Evolutionary conservation across 164 flowering plant genomes (phyloP).

Genomic region (Piper betle): DNA sequence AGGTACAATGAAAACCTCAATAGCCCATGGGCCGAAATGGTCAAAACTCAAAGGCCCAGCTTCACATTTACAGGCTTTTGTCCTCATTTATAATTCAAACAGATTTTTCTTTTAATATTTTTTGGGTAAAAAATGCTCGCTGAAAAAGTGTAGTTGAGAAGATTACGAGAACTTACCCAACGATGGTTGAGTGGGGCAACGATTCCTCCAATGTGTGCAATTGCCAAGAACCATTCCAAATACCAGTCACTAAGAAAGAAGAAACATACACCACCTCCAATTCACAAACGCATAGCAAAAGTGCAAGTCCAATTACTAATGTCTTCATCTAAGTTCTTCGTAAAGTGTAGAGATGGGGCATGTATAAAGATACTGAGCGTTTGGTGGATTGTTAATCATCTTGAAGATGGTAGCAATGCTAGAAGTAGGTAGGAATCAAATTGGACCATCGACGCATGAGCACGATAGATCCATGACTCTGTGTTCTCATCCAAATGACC

Average conservation of each 20-base stretch:
- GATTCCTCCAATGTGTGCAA: constrained; percentile 63
- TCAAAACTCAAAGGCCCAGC: too few species aligned
- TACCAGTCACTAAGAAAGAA: constrained; percentile 40
- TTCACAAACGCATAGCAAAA: too few species aligned
- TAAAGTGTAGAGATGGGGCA: background rate
- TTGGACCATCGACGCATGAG: background rate
- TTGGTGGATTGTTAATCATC: too few species aligned
- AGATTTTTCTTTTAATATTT: too few species aligned
- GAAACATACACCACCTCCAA: background rate
- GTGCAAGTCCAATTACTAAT: background rate
- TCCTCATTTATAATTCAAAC: too few species aligned
- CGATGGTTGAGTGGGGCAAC: constrained; percentile 72
- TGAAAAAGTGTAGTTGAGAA: background rate
- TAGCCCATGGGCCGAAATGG: background rate
- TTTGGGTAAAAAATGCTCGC: too few species aligned
- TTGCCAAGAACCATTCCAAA: constrained; percentile 69
- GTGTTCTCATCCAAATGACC: background rate
- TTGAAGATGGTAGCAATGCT: background rate
- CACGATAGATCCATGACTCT: background rate
- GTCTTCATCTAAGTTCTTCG: background rate
- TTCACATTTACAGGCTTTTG: too few species aligned
- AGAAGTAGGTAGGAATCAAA: background rate
- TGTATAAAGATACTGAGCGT: too few species aligned
- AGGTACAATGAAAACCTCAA: background rate
- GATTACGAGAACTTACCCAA: constrained; percentile 33